Base-by-base conservation (phyloP, 1,139 yeast genomes). In the Geotrichum reessii region DNA sequence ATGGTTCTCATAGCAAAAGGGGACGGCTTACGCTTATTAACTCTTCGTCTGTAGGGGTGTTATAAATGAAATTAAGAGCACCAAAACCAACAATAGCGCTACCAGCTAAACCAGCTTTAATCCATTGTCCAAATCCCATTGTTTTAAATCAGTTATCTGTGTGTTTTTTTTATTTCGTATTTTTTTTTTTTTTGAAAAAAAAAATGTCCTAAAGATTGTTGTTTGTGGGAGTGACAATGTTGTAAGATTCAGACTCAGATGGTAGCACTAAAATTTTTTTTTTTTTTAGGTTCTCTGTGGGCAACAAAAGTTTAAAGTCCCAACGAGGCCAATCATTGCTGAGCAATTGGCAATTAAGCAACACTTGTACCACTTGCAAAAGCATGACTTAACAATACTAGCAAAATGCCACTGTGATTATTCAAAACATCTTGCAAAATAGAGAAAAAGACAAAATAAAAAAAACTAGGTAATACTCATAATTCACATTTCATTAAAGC, bases 21-120 rank as follows among this genome's bases (percentile, higher is more conserved):
- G 28, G 7, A 7, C 28, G 7, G 28, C 70, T 58, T 59, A 66
- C 68, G 17, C 84, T 82, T 50, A 91, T 80, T 57, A 91, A 73
- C 68, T 91, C 81, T 65, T 90, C 96, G 65, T 89, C 96, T 0
- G 93, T 81, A 1, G 97, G 97, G 0, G 90, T 85, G 2, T 92
- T 82, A 69, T 82, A 87, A 63, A 82, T 85, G 73, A 74, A 86
- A 27, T 86, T 75, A 4, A 87, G 63, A 1, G 84, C 81, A 7
- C 97, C 97, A 0, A 83, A 68, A 1, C 85, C 87, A 12, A 87
- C 75, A 25, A 90, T 84, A 9, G 80, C 76, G 37, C 81, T 82
- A 14, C 87, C 86, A 8, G 81, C 82, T 17, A 80, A 50, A 14
- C 63, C 78, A n/a, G 83, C 85, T 60, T 82, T 77, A 6, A 82